These are phyloP conservation scores for Malassezia brasiliensis DNA, from an alignment of 1,284 basidiomycete species.

Conservation along the genomic window DNA sequence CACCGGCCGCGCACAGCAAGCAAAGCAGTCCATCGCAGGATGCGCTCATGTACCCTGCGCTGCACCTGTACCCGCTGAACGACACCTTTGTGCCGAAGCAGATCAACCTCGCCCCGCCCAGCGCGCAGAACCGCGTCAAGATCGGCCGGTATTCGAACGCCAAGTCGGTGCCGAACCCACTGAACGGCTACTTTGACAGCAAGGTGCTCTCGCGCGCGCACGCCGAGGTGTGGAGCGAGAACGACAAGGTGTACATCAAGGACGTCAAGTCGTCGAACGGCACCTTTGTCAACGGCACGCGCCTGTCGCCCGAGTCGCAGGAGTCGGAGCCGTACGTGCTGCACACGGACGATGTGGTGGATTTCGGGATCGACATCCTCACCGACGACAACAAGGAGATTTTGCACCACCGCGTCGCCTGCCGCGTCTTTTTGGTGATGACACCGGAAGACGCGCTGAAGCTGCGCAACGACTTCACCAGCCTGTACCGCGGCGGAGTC, in stretches of 20 bases:
- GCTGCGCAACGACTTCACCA: slow-evolving; percentile 43
- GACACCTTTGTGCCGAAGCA: slow-evolving; percentile 94
- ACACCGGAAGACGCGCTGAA: slow-evolving; percentile 65
- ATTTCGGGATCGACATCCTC: slow-evolving; percentile 98
- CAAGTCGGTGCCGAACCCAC: slow-evolving; percentile 85
- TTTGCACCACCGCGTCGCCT: slow-evolving; percentile 95
- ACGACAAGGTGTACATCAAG: slow-evolving; percentile 67
- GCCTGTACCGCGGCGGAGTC: slow-evolving; percentile 41
- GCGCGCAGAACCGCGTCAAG: slow-evolving; percentile 58
- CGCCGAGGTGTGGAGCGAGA: slow-evolving; percentile 94
- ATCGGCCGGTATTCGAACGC: slow-evolving; percentile 97
- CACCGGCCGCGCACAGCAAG: background rate
- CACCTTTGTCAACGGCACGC: slow-evolving; percentile 92
- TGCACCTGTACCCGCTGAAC: slow-evolving; percentile 75
- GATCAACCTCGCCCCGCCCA: slow-evolving; percentile 65
- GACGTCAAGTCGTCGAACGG: slow-evolving; percentile 97
- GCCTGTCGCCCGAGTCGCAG: slow-evolving; percentile 76
- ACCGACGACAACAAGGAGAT: slow-evolving; percentile 97
- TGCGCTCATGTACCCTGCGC: slow-evolving; percentile 37
- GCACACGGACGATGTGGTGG: slow-evolving; percentile 85
- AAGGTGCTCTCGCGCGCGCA: slow-evolving; percentile 93
- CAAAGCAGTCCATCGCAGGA: slow-evolving; percentile 9
- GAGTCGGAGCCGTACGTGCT: slow-evolving; percentile 90
- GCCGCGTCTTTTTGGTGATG: slow-evolving; percentile 79
- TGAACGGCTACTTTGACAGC: slow-evolving; percentile 93